phyloP scores from a whole-genome alignment of 345 rosid species.

The Physaria fendleri region DNA sequence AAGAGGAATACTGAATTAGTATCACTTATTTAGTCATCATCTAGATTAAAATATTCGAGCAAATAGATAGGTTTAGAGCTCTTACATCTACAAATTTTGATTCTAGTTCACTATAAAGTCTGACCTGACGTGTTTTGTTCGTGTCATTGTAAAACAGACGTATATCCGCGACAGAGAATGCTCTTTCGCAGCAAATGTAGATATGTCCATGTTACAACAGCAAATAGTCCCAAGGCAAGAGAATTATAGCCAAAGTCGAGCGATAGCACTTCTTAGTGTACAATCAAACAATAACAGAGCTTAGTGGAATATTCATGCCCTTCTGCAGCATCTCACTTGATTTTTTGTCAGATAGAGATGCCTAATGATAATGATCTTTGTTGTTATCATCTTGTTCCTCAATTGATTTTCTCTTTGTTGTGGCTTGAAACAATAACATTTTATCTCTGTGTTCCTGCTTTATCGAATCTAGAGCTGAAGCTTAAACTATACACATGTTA shows the following conservation, averaged over 20 bases:
- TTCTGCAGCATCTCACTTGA: conserved; percentile 64
- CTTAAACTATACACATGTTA: not conserved
- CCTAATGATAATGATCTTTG: conserved; percentile 88
- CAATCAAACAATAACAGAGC: conserved; percentile 90
- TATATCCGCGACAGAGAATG: conserved; percentile 60
- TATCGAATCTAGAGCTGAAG: not conserved
- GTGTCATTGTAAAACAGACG: conserved; percentile 47
- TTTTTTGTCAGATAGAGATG: conserved; percentile 90
- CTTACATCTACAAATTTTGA: too few relatives aligned
- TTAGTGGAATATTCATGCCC: conserved; percentile 75
- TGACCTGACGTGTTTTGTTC: not conserved
- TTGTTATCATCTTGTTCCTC: conserved; percentile 59
- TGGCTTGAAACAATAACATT: conserved; percentile 41
- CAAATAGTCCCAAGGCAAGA: conserved; percentile 79
- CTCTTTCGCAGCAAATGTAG: conserved; percentile 71
- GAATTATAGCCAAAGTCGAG: conserved; percentile 56
- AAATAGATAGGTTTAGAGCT: too few relatives aligned
- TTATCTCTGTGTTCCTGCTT: not conserved
- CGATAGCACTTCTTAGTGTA: conserved; percentile 72
- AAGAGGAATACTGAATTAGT: too few relatives aligned
- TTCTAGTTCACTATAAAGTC: too few relatives aligned
- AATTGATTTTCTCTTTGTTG: conserved; percentile 54
- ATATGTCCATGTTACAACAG: conserved; percentile 89
- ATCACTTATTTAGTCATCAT: too few relatives aligned
- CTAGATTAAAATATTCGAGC: too few relatives aligned